A percentile compares a stretch with the other conserved stretches of the same genome.
These are phyloP conservation scores for Colletotrichum musicola DNA, from an alignment of 2,329 filamentous ascomycete genomes.

Conservation along the genomic window DNA sequence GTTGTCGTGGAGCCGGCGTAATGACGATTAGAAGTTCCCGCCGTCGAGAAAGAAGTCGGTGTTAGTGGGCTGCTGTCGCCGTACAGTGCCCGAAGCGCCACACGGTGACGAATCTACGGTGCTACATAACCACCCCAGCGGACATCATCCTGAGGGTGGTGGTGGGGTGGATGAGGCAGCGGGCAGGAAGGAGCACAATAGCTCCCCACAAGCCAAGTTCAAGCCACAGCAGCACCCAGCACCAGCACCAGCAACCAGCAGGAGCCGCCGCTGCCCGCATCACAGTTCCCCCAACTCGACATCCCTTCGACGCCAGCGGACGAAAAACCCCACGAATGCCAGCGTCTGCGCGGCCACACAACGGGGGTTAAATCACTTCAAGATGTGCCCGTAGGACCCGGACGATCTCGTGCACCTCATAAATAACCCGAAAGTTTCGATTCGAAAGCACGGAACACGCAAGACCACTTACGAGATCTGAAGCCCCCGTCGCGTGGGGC, in stretches of 20 bases:
- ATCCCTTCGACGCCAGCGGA: constrained; percentile 27
- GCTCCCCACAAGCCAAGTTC: constrained; percentile 37
- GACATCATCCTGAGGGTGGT: constrained; percentile 11
- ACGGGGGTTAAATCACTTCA: constrained; percentile 20
- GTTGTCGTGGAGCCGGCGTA: constrained; percentile 11
- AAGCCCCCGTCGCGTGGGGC: constrained; percentile 28
- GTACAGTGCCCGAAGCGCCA: not conserved
- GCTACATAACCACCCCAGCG: not conserved
- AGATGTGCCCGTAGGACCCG: constrained; percentile 29
- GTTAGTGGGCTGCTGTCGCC: constrained; percentile 23
- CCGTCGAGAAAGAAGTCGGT: constrained; percentile 17
- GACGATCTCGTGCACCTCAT: constrained; percentile 17
- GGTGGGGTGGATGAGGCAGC: constrained; percentile 28
- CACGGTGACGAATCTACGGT: constrained; percentile 3
- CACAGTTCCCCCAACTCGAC: constrained; percentile 27
- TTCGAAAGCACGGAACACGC: not conserved
- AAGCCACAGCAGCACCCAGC: constrained; percentile 25
- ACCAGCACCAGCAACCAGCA: not conserved
- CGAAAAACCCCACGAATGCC: not conserved
- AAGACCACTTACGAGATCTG: not conserved
- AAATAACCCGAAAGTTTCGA: constrained; percentile 12
- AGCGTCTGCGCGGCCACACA: constrained; percentile 11
- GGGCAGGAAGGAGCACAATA: not conserved
- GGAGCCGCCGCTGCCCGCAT: constrained; percentile 10
- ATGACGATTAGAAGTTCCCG: constrained; percentile 19